Base-by-base conservation (phyloP, 352 stramenopile species). In the Pythium folliculosum region DNA sequence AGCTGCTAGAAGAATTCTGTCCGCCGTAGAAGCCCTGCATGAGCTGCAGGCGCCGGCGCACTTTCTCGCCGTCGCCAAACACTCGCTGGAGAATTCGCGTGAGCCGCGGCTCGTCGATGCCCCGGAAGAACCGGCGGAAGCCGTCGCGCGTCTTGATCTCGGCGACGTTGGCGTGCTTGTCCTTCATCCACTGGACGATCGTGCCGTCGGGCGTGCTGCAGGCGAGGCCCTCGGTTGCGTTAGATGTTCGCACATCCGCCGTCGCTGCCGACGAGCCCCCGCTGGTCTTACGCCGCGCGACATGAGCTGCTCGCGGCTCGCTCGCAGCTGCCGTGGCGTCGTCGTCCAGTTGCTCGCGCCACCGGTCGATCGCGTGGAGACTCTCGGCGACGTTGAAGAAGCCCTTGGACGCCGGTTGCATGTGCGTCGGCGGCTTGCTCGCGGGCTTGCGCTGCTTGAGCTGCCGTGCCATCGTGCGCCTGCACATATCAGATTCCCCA, bases 381-480 rank as follows among this genome's bases (percentile, higher is more conserved):
- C 84, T 92, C 60, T 87, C 77, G 0, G 73, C 75, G 17, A 93
- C 81, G 66, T 93, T 89, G 69, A 93, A 91, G 52, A 91, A 90
- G n/a, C 67, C 64, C 12, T 58, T 69, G 19, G 52, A 56, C 14
- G 70, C 62, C 19, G 50, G 55, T 7, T 69, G 66, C 21, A 45
- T 30, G 48, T 77, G 73, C 10, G 51, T 38, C 14, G 43, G 71
- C 38, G 58, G 65, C 67, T 63, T 75, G 37, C 45, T 43, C 5
- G 49, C 45, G 50, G 60, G 47, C n/a, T 65, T 64, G 48, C 60
- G 60, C 60, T 73, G 60, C 51, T 73, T 69, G 4, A 73, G 55
- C 44, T 73, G 67, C 7, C 60, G 60, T 25, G 67, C 67, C 14
- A 63, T 27, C n/a, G 23, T 40, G 12, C 53, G 52, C 47, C 56